A percentile compares a stretch with the other conserved stretches of the same genome.
Evolutionary conservation across 352 stramenopile species (phyloP).

Genomic region (Phytophthora cactorum): DNA sequence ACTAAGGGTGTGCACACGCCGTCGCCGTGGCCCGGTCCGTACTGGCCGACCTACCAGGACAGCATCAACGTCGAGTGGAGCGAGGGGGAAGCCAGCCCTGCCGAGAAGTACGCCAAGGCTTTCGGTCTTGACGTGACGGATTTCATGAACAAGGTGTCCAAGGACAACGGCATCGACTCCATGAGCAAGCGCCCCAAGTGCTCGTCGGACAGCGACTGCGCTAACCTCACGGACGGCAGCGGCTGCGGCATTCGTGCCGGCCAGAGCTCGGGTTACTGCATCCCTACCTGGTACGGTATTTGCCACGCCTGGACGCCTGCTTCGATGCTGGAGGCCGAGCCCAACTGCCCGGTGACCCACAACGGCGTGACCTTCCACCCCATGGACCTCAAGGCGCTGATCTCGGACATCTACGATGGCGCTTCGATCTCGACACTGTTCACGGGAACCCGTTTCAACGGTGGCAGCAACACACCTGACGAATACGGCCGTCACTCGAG

Average conservation of each 20-base stretch:
- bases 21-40: constrained; percentile 52
- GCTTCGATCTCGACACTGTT: constrained; percentile 33
- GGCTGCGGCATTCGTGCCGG: constrained; percentile 33
- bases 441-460: constrained; percentile 41
- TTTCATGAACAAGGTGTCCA: constrained; percentile 49
- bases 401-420: constrained; percentile 42
- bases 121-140: constrained; percentile 44
- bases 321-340: constrained; percentile 39
- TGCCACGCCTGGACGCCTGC: constrained; percentile 48
- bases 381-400: constrained; percentile 48
- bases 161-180: constrained; percentile 40
- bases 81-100: constrained; percentile 16
- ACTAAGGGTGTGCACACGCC: constrained; percentile 19
- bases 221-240: constrained; percentile 27
- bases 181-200: constrained; percentile 25
- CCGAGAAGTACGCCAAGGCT: constrained; percentile 56
- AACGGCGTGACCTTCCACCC: constrained; percentile 49
- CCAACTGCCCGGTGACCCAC: constrained; percentile 37
- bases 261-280: constrained; percentile 42
- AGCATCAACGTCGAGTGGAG: constrained; percentile 58
- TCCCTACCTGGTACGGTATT: constrained; percentile 46
- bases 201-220: constrained; percentile 31
- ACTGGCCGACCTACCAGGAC: constrained; percentile 68
- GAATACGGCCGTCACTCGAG: constrained; percentile 47
- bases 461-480: constrained; percentile 21